phyloP scores from a whole-genome alignment of 1,284 basidiomycete species.

The Prillingera fragicola region DNA sequence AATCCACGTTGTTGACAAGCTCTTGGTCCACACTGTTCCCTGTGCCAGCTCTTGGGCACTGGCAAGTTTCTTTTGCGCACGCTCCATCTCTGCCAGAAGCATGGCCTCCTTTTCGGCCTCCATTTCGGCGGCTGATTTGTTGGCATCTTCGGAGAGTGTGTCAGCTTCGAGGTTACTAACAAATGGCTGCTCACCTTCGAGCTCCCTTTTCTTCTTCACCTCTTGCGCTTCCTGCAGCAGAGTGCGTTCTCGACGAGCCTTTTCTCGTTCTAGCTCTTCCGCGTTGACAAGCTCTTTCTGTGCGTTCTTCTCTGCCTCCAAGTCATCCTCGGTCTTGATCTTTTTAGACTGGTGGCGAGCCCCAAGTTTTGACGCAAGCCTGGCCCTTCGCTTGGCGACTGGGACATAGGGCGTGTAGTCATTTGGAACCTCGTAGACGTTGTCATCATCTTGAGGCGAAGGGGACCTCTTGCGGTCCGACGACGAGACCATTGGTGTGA shows the following conservation, averaged over 20 bases:
- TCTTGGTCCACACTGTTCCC: slow-evolving; percentile 84
- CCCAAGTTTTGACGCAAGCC: too few relatives aligned
- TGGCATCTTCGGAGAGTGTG: slow-evolving; percentile 57
- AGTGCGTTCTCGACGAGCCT: slow-evolving; percentile 72
- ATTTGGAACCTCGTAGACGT: too few relatives aligned
- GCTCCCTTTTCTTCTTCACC: slow-evolving; percentile 72
- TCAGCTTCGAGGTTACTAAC: neutral
- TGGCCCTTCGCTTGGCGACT: too few relatives aligned
- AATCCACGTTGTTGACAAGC: slow-evolving; percentile 82
- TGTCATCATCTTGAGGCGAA: too few relatives aligned
- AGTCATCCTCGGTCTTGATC: neutral
- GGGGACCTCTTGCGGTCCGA: too few relatives aligned
- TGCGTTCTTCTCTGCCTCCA: neutral
- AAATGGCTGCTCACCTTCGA: slow-evolving; percentile 60
- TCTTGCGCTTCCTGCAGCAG: slow-evolving; percentile 86
- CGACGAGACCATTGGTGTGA: too few relatives aligned
- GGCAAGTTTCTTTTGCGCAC: slow-evolving; percentile 75
- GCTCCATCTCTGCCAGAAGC: slow-evolving; percentile 85
- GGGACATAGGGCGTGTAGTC: too few relatives aligned
- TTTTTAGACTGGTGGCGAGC: too few relatives aligned
- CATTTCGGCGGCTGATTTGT: slow-evolving; percentile 76
- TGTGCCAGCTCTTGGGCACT: slow-evolving; percentile 88
- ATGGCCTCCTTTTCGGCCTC: slow-evolving; percentile 82
- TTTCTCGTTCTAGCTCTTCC: slow-evolving; percentile 54
- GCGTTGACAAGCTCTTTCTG: neutral